Evolutionary conservation across 208 protist species (phyloP), one percentile per base, ranked within the genome.

Genomic region (Entamoeba invadens): DNA sequence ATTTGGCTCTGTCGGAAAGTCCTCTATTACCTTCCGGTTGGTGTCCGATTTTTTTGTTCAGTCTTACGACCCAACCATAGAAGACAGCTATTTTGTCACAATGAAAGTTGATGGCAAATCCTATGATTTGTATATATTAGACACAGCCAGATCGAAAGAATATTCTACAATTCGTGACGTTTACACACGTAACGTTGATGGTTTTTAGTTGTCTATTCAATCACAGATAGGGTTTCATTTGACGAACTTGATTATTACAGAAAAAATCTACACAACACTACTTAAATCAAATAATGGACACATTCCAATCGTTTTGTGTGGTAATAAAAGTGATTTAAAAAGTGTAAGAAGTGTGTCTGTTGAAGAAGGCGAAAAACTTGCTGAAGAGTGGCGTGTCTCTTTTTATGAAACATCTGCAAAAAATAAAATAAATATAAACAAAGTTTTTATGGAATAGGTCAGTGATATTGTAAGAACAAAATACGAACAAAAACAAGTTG

Each of bases 131-230:
- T 1, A 57, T 21, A 92, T 92, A 35, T 46, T 92, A 2, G 91
- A 92, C n/a, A 92, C 91, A 10, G 91, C 91, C 45, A 44, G 91
- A 35, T 1, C 2, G 3, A 44, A 97, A 18, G 94, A 95, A 46
- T 97, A 96, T 91, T 96, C 95, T 68, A 95, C 96, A 38, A 97
- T 97, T 95, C 93, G 97, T 93, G 97, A 97, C 93, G 51, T 96
- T 46, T 94, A 94, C n/a, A 21, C 45, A 0, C 4, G 42, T 14
- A 44, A 96, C 91, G 97, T 96, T 94, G 94, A 97, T 93, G 97
- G 96, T 93, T 97, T 97, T 94, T 42, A 21, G 10, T 92, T 92
- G 91, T 92, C 46, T 92, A 46, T 92, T 25, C 91, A 25, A 44
- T 92, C 72, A 97, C 96, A 57, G 94, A 96, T 50, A 93, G 96